Percentiles rank a stretch among this genome's conserved stretches.
phyloP scores from a whole-genome alignment of 2,329 filamentous ascomycete genomes.

The Dactylellina cionopaga region DNA sequence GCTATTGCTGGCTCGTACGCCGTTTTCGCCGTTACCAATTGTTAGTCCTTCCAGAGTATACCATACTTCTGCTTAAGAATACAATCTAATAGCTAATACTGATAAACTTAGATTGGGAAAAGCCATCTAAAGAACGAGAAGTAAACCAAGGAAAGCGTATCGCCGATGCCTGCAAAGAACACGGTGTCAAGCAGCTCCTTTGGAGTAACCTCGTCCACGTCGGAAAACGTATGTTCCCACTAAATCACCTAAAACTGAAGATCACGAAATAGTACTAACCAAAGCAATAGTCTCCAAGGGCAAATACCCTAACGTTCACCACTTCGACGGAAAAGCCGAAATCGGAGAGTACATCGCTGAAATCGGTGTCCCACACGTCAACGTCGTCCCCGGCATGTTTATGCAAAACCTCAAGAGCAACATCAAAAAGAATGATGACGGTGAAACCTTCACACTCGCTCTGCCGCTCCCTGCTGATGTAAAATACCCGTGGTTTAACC shows the following conservation, averaged over 20 bases:
- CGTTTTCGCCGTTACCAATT: constrained; percentile 55
- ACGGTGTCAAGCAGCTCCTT: constrained; percentile 59
- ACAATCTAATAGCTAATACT: no score
- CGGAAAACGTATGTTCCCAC: constrained; percentile 53
- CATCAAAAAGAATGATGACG: constrained; percentile 15
- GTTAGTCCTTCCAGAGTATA: constrained; percentile 11
- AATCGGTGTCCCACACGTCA: constrained; percentile 65
- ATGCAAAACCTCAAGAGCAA: constrained; percentile 65
- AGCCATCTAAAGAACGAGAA: constrained; percentile 51
- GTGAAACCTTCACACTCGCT: constrained; percentile 51
- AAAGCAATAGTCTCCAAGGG: constrained; percentile 53
- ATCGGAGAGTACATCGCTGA: constrained; percentile 67
- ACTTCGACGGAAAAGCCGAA: constrained; percentile 70
- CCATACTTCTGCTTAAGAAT: no score
- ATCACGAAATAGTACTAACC: constrained; percentile 24
- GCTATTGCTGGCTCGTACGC: constrained; percentile 63
- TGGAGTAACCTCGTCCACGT: constrained; percentile 59
- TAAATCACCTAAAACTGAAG: neutral
- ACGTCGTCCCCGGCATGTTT: constrained; percentile 68
- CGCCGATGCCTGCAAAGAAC: constrained; percentile 60
- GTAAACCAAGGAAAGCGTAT: constrained; percentile 67
- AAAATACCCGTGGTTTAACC: constrained; percentile 61
- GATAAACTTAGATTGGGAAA: constrained; percentile 54
- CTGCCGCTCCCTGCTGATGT: constrained; percentile 57
- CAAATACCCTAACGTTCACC: constrained; percentile 58